These are phyloP conservation scores for Xerocomellus intermedius DNA, from an alignment of 768 basidiomycete species.

Conservation along the genomic window DNA sequence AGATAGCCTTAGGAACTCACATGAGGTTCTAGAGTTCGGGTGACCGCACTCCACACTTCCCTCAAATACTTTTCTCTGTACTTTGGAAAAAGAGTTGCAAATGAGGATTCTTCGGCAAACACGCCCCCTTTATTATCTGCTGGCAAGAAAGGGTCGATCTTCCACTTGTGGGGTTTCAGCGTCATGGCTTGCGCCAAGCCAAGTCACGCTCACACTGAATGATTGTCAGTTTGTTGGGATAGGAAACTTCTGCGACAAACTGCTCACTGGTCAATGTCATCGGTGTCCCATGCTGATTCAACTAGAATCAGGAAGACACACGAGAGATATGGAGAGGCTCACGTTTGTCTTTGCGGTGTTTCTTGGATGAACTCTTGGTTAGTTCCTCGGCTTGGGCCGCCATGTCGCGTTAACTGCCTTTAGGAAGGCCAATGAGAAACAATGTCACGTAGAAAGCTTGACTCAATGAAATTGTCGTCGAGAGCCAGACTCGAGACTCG, in stretches of 20 bases:
- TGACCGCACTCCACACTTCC: conserved; percentile 92
- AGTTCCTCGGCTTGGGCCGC: conserved; percentile 32
- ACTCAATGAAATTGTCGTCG: too few relatives aligned
- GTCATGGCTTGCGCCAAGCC: background rate
- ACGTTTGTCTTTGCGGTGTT: conserved; percentile 95
- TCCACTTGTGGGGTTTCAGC: conserved; percentile 62
- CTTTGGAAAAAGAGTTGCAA: conserved; percentile 97
- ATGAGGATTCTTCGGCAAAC: conserved; percentile 95
- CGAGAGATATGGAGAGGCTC: conserved; percentile 30
- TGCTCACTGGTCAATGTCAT: conserved; percentile 96
- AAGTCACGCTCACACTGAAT: conserved; percentile 42
- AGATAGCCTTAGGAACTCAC: conserved; percentile 40
- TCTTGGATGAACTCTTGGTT: conserved; percentile 78
- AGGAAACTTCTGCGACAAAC: conserved; percentile 1
- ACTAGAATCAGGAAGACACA: conserved; percentile 14
- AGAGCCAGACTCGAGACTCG: too few relatives aligned
- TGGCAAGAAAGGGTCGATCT: conserved; percentile 74
- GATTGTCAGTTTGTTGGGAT: background rate
- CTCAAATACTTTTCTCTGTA: conserved; percentile 96
- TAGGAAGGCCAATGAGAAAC: background rate
- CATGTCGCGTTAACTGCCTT: conserved; percentile 15
- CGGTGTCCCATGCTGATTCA: conserved; percentile 91
- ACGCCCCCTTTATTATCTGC: conserved; percentile 77
- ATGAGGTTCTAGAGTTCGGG: conserved; percentile 76
- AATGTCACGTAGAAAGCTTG: too few relatives aligned